phyloP scores from a whole-genome alignment of 2,329 filamentous ascomycete species.

The Annulohypoxylon truncatum region DNA sequence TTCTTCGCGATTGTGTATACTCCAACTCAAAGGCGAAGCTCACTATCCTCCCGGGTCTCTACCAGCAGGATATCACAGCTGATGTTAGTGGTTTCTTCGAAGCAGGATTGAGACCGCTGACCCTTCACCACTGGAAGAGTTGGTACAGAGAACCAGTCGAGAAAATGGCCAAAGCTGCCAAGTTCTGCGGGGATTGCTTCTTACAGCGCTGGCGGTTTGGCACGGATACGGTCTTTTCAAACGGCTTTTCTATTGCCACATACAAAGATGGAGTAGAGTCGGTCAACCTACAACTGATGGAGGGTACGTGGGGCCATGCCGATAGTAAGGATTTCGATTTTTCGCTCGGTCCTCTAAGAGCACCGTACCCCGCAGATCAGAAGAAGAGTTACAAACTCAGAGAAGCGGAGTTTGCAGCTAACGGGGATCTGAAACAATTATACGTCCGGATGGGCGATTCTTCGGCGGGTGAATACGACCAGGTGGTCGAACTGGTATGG shows the following conservation, averaged over 20 bases:
- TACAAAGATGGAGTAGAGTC: slow-evolving; percentile 57
- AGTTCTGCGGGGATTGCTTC: slow-evolving; percentile 69
- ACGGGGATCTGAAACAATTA: slow-evolving; percentile 63
- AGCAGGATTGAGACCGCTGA: slow-evolving; percentile 64
- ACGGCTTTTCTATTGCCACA: slow-evolving; percentile 67
- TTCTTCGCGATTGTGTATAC: slow-evolving; percentile 69
- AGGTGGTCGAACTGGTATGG: slow-evolving; percentile 64
- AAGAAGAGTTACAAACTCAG: slow-evolving; percentile 65
- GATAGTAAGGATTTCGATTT: slow-evolving; percentile 61
- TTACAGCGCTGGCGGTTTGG: slow-evolving; percentile 66
- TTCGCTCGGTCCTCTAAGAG: slow-evolving; percentile 64
- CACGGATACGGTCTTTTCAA: slow-evolving; percentile 63
- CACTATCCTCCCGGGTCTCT: slow-evolving; percentile 65
- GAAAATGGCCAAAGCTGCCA: slow-evolving; percentile 60
- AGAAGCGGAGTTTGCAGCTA: slow-evolving; percentile 56
- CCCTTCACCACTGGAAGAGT: slow-evolving; percentile 72
- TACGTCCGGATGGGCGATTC: slow-evolving; percentile 62
- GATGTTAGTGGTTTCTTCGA: slow-evolving; percentile 72
- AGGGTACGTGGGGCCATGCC: slow-evolving; percentile 64
- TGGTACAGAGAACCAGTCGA: slow-evolving; percentile 66
- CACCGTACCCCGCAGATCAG: slow-evolving; percentile 49
- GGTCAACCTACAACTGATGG: slow-evolving; percentile 60
- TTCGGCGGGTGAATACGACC: slow-evolving; percentile 56
- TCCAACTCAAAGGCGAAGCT: slow-evolving; percentile 64
- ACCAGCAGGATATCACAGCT: slow-evolving; percentile 67